phyloP scores from a whole-genome alignment of 1,139 yeast genomes.

The Debaryomyces udenii region DNA sequence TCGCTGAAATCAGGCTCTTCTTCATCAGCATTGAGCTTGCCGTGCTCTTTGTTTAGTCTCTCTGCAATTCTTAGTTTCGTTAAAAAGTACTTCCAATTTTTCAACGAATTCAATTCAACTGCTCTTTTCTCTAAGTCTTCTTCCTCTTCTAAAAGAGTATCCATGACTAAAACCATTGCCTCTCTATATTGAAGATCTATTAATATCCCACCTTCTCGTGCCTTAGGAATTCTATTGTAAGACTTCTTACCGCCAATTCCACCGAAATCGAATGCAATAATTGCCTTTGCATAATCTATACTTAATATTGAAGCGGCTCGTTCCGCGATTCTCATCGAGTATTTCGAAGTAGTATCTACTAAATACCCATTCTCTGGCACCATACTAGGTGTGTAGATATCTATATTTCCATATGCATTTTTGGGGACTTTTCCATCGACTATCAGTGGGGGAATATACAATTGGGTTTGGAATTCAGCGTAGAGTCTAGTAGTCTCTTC shows the following conservation, averaged over 20 bases:
- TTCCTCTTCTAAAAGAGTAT: constrained; percentile 58
- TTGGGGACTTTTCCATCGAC: constrained; percentile 67
- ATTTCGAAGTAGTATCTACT: constrained; percentile 30
- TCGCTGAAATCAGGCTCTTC: constrained; percentile 3
- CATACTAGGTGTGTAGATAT: constrained; percentile 76
- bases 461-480: constrained; percentile 75
- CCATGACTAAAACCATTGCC: constrained; percentile 62
- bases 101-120: constrained; percentile 55
- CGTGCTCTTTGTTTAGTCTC: constrained; percentile 70
- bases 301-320: constrained; percentile 71
- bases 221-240: constrained; percentile 51
- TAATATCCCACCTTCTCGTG: constrained; percentile 76
- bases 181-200: constrained; percentile 66
- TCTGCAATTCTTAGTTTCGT: constrained; percentile 70
- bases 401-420: constrained; percentile 82
- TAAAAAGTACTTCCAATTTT: constrained; percentile 73
- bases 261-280: constrained; percentile 81
- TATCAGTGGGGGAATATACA: constrained; percentile 67
- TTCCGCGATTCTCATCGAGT: constrained; percentile 53
- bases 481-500: constrained; percentile 59
- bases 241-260: constrained; percentile 26
- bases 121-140: constrained; percentile 50
- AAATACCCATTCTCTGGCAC: constrained; percentile 80
- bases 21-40: constrained; percentile 26
- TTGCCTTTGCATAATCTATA: constrained; percentile 85